These are phyloP conservation scores for Thalassiosira livingstoniorum DNA, from an alignment of 352 stramenopile species.

Conservation along the genomic window DNA sequence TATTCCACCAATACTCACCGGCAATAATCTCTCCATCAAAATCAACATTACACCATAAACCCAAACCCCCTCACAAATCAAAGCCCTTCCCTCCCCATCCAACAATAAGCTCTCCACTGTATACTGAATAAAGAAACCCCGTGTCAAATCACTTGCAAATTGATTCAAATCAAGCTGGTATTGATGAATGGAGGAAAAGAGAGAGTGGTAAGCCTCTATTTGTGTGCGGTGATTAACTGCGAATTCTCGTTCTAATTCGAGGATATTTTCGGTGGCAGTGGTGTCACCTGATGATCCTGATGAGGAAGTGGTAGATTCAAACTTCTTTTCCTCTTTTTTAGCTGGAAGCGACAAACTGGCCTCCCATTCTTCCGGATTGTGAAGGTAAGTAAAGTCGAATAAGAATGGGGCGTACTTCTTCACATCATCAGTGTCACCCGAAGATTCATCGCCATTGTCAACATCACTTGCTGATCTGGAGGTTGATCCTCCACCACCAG, in stretches of 20 bases:
- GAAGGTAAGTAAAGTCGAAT: constrained; percentile 95
- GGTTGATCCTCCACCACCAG: background rate
- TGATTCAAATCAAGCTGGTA: constrained; percentile 92
- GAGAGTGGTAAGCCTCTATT: constrained; percentile 89
- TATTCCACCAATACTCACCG: constrained; percentile 36
- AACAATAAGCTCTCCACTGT: constrained; percentile 93
- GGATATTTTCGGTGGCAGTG: constrained; percentile 78
- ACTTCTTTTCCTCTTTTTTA: constrained; percentile 63
- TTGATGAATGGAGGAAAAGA: constrained; percentile 90
- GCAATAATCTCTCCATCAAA: constrained; percentile 92
- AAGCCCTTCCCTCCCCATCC: constrained; percentile 92
- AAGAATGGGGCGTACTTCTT: constrained; percentile 86
- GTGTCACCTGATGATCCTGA: background rate
- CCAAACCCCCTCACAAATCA: constrained; percentile 94
- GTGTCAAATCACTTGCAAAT: constrained; percentile 92
- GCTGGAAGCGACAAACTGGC: constrained; percentile 85
- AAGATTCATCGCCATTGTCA: background rate
- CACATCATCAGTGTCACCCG: constrained; percentile 43
- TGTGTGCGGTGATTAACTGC: constrained; percentile 90
- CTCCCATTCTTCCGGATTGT: constrained; percentile 94
- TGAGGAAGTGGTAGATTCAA: background rate
- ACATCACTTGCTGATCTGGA: background rate
- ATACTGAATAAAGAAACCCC: constrained; percentile 95
- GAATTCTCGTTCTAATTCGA: constrained; percentile 92
- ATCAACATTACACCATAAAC: constrained; percentile 95